Conservation (phyloP, 305 asterid genomes). For the Fraxinus albicans region DNA sequence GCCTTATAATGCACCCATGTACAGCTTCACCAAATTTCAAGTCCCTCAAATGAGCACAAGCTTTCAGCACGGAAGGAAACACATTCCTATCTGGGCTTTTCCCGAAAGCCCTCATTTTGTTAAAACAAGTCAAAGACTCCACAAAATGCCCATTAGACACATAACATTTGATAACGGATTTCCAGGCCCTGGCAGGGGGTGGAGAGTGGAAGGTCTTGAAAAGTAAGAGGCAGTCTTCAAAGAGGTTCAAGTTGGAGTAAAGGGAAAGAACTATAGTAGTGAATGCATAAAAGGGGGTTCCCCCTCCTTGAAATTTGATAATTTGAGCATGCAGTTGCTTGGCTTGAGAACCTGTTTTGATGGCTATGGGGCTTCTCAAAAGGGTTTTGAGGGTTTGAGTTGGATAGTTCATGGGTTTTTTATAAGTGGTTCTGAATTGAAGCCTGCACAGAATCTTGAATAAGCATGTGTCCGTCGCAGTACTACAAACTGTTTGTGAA, state of each 20-base stretch:
- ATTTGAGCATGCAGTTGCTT: constrained; percentile 77
- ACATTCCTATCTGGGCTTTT: constrained; percentile 63
- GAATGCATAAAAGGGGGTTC: constrained; percentile 28
- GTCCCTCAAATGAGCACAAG: constrained; percentile 61
- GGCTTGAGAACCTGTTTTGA: constrained; percentile 69
- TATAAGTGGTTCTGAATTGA: not conserved
- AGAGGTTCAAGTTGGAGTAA: constrained; percentile 72
- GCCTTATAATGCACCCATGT: constrained; percentile 66
- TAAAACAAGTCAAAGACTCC: constrained; percentile 54
- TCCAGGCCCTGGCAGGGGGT: constrained; percentile 74
- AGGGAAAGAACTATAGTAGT: constrained; percentile 50
- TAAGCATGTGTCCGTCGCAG: not conserved
- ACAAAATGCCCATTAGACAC: constrained; percentile 49
- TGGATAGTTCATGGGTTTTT: constrained; percentile 34
- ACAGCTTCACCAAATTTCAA: constrained; percentile 66
- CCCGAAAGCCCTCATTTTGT: constrained; percentile 63
- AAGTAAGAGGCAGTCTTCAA: constrained; percentile 53
- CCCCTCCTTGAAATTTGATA: constrained; percentile 39
- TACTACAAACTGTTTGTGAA: constrained; percentile 8
- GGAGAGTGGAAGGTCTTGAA: constrained; percentile 44
- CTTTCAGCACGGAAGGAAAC: constrained; percentile 74
- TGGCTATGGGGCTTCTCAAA: constrained; percentile 40
- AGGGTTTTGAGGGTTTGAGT: constrained; percentile 28
- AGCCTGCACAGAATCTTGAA: not conserved
- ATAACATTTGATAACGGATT: constrained; percentile 69